Conservation (phyloP, 2,329 filamentous ascomycete species). For the Penicillium digitatum region DNA sequence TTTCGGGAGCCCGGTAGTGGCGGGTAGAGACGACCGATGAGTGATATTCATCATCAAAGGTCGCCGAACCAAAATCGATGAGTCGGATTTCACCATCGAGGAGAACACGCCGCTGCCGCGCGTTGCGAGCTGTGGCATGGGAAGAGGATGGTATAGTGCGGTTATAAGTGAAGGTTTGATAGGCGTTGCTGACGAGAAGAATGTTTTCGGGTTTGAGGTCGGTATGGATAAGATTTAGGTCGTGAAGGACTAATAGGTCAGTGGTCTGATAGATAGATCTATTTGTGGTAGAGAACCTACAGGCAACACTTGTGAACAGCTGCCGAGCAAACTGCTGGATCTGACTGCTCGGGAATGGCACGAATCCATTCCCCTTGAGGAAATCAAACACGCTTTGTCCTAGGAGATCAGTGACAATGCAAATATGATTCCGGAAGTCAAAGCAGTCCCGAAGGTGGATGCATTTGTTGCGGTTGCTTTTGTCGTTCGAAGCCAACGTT, state of each 20-base stretch:
- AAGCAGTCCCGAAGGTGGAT: constrained; percentile 97
- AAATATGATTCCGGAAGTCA: constrained; percentile 95
- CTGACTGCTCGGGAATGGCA: constrained; percentile 96
- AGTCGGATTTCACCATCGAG: constrained; percentile 63
- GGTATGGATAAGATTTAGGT: constrained; percentile 95
- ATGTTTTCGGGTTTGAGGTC: constrained; percentile 68
- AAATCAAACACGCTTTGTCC: constrained; percentile 99
- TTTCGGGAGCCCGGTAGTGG: constrained; percentile 64
- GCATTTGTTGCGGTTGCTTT: constrained; percentile 87
- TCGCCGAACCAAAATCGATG: constrained; percentile 65
- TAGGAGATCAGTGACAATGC: constrained; percentile 71
- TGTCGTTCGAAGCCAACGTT: constrained; percentile 86
- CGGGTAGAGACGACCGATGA: constrained; percentile 64
- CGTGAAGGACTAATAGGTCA: constrained; percentile 69
- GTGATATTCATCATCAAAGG: constrained; percentile 66
- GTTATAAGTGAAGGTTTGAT: constrained; percentile 67
- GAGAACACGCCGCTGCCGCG: constrained; percentile 60
- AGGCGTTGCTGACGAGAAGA: constrained; percentile 60
- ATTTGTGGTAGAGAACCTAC: constrained; percentile 55
- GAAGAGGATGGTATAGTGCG: constrained; percentile 63
- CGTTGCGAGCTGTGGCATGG: constrained; percentile 53
- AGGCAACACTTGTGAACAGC: constrained; percentile 95
- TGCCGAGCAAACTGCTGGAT: constrained; percentile 96
- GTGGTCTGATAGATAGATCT: constrained; percentile 11
- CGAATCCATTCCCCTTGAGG: constrained; percentile 88